phyloP scores from a whole-genome alignment of 257 asterid species.

The Scutellaria barbata region DNA sequence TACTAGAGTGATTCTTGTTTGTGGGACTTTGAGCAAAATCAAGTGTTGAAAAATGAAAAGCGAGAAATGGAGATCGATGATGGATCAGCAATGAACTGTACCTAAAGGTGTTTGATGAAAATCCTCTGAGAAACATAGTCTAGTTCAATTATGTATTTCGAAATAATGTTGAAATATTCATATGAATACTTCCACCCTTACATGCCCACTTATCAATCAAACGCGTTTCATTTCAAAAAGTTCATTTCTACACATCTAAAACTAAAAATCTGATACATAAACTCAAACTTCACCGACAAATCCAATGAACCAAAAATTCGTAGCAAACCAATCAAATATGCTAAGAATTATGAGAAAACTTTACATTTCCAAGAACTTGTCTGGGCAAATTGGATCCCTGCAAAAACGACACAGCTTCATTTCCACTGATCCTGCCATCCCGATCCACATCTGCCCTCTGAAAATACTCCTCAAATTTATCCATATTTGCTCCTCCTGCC shows the following conservation, averaged over 20 bases:
- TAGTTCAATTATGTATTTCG: no score
- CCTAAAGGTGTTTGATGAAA: conserved; percentile 34
- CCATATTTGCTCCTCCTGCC: conserved; percentile 54
- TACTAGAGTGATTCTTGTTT: conserved; percentile 11
- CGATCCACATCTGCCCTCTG: conserved; percentile 93
- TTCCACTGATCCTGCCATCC: conserved; percentile 92
- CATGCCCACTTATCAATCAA: not conserved
- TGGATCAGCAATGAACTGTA: conserved; percentile 26
- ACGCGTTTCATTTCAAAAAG: not conserved
- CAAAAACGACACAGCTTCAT: conserved; percentile 81
- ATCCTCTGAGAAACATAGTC: conserved; percentile 40
- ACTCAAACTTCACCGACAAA: not conserved
- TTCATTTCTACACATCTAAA: conserved; percentile 17
- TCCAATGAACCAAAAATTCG: no score
- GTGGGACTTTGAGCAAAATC: conserved; percentile 22
- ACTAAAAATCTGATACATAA: not conserved
- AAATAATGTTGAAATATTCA: no score
- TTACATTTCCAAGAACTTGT: conserved; percentile 86
- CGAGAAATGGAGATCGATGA: conserved; percentile 24
- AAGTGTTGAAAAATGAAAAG: conserved; percentile 42
- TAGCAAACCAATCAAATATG: not conserved
- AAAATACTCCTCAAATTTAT: conserved; percentile 83
- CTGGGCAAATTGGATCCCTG: conserved; percentile 84
- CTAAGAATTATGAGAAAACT: not conserved
- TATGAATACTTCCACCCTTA: no score